Percentiles rank a stretch among this genome's conserved stretches.
These are phyloP conservation scores for Apiospora hydei DNA, from an alignment of 2,329 filamentous ascomycete species.

Conservation along the genomic window DNA sequence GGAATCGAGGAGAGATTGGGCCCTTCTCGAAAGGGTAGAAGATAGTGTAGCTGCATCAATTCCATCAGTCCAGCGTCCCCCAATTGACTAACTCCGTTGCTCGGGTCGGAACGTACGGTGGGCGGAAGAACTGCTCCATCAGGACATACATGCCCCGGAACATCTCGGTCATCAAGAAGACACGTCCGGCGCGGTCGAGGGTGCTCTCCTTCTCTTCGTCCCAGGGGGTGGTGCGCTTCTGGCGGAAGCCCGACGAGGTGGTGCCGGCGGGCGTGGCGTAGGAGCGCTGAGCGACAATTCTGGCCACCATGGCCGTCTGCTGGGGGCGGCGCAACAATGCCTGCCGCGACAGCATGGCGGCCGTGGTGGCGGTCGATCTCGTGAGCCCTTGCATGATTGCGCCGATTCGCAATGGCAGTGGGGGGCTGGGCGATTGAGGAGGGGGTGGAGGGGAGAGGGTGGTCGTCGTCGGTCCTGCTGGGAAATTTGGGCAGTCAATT, in stretches of 20 bases:
- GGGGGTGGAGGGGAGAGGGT: slow-evolving; percentile 27
- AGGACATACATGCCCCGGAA: slow-evolving; percentile 97
- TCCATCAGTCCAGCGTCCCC: slow-evolving; percentile 6
- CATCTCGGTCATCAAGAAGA: slow-evolving; percentile 96
- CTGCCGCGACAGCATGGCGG: slow-evolving; percentile 39
- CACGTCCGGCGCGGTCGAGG: slow-evolving; percentile 86
- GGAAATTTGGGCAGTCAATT: slow-evolving; percentile 19
- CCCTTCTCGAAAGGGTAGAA: slow-evolving; percentile 99
- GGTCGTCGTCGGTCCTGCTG: slow-evolving; percentile 26
- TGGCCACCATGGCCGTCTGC: slow-evolving; percentile 33
- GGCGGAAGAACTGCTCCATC: slow-evolving; percentile 97
- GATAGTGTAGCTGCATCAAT: slow-evolving; percentile 83
- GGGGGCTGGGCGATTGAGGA: slow-evolving; percentile 23
- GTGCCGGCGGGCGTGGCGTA: slow-evolving; percentile 78
- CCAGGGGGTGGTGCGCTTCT: slow-evolving; percentile 78
- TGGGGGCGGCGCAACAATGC: slow-evolving; percentile 43
- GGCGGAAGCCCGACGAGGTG: slow-evolving; percentile 81
- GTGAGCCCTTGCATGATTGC: slow-evolving; percentile 43
- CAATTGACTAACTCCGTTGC: neutral
- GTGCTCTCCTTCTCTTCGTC: slow-evolving; percentile 79
- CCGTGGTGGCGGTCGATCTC: slow-evolving; percentile 34
- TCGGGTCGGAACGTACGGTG: slow-evolving; percentile 74
- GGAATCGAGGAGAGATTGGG: slow-evolving; percentile 96
- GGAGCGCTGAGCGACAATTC: slow-evolving; percentile 45
- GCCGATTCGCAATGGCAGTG: slow-evolving; percentile 27